These are phyloP conservation scores for Botryotinia calthae DNA, from an alignment of 2,329 filamentous ascomycete genomes.

Conservation along the genomic window DNA sequence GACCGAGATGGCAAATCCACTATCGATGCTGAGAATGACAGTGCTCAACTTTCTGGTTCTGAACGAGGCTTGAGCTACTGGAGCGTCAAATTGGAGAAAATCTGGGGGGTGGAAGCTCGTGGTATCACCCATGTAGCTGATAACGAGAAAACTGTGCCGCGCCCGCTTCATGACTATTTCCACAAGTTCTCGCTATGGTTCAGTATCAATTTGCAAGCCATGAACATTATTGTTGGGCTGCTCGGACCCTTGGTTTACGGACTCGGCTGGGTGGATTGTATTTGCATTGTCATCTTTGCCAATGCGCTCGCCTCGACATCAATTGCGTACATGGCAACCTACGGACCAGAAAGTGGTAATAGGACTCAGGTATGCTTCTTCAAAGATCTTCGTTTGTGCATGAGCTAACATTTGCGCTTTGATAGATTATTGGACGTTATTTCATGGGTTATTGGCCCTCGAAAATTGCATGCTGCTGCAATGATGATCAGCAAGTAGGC, in stretches of 20 bases:
- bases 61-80: constrained; percentile 12
- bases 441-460: constrained; percentile 63
- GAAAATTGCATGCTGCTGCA: constrained; percentile 60
- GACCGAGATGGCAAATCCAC: constrained; percentile 15
- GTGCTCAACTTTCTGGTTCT: not conserved
- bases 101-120: constrained; percentile 47
- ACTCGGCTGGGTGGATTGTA: constrained; percentile 54
- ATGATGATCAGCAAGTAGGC: constrained; percentile 57
- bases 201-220: constrained; percentile 58
- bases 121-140: constrained; percentile 56
- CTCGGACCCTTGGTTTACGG: constrained; percentile 56
- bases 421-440: constrained; percentile 54
- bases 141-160: constrained; percentile 51
- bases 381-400: not conserved
- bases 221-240: constrained; percentile 61
- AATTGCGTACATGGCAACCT: constrained; percentile 59
- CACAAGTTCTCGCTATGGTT: constrained; percentile 59
- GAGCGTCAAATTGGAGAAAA: constrained; percentile 19
- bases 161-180: constrained; percentile 39
- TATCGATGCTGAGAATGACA: not conserved
- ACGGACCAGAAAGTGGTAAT: constrained; percentile 58
- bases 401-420: not conserved
- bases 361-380: constrained; percentile 51
- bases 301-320: constrained; percentile 51
- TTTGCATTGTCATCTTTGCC: constrained; percentile 55